A percentile compares a stretch with the other conserved stretches of the same genome.
Evolutionary conservation across 176 grass and related monocot genomes (phyloP).

Genomic region (Lolium rigidum): DNA sequence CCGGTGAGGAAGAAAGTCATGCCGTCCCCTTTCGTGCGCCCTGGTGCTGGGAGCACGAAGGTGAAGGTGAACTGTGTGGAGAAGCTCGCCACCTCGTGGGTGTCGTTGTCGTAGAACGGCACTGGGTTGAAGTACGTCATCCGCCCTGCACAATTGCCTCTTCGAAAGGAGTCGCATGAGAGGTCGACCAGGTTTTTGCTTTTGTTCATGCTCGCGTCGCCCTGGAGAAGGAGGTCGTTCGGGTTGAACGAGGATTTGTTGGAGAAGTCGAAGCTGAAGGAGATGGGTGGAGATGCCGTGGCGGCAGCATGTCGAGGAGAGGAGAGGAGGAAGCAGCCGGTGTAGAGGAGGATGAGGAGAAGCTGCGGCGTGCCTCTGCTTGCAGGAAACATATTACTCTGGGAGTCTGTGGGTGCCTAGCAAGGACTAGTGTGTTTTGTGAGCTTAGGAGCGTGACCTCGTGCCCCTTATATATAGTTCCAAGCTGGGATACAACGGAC

Average conservation of each 20-base stretch:
- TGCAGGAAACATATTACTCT: background rate
- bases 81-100: background rate
- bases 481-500: too few species aligned
- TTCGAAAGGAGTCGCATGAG: background rate
- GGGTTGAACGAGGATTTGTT: background rate
- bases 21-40: background rate
- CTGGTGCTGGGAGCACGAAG: background rate
- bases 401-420: background rate
- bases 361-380: background rate
- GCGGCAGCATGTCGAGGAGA: background rate
- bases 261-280: conserved; percentile 14
- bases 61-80: background rate
- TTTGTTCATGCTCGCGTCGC: background rate
- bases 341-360: background rate
- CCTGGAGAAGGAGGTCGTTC: background rate
- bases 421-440: background rate
- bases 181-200: background rate
- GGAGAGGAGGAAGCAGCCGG: conserved; percentile 8
- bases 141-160: too few species aligned
- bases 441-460: background rate
- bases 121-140: too few species aligned
- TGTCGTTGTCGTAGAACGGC: background rate
- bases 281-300: background rate
- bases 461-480: background rate
- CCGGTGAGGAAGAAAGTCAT: background rate